Evolutionary conservation across 129 eudicot genomes (phyloP), one percentile per base, ranked within the genome.

Genomic region (Lonicera japonica): DNA sequence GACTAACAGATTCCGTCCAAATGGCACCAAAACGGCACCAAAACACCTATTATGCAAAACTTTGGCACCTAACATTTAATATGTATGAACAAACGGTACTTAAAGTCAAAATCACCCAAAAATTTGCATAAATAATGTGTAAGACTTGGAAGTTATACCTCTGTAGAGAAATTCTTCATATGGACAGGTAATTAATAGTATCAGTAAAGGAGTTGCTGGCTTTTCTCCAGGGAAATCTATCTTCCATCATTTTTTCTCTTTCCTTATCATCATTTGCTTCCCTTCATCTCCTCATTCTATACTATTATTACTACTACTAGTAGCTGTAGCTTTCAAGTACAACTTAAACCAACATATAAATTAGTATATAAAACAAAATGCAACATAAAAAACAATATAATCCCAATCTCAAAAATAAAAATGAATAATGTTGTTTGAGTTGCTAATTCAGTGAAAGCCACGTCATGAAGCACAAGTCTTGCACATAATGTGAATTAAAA

Each of bases 141-240:
- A n/a, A n/a, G n/a, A n/a, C n/a, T n/a, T n/a, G n/a, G n/a, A n/a
- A n/a, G n/a, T n/a, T 21, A 73, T 34, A 82, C 94, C 86, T 76
- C 62, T 25, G 73, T 64, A 3, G 89, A 66, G 60, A 88, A 86
- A 63, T 88, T 88, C 73, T 88, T 88, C 96, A 88, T 88, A 62
- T 84, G 96, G 21, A 41, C 75, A 20, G 96, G 56, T 64, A 84
- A 47, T 88, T 88, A 51, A 88, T 74, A 2, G 96, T 88, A 45
- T 88, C 96, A 1, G 77, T 70, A 88, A 71, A 38, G 94, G 96
- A 7, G 96, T 88, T 12, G 70, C 21, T 0, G 94, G 89, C 14
- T 84, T 88, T 23, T 76, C 94, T 9, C 86, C 89, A 0, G 89
- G 63, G 70, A 76, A 88, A 74, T 84, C 94, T 8, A 85, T 72